A percentile compares a stretch with the other conserved stretches of the same genome.
These are phyloP conservation scores for Cyberlindnera euphorbiae DNA, from an alignment of 805 yeast genomes.

Conservation along the genomic window DNA sequence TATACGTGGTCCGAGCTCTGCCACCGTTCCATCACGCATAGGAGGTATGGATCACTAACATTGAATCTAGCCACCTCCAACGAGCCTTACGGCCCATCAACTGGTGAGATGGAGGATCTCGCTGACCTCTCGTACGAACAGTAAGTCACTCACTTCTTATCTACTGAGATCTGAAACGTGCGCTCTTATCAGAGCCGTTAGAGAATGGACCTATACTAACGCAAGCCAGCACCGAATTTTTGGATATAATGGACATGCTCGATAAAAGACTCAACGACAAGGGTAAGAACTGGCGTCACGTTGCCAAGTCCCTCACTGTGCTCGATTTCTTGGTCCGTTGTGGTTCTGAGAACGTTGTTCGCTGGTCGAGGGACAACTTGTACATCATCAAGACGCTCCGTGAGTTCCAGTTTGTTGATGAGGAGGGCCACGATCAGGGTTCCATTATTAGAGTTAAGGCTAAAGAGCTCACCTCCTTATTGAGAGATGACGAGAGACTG, in stretches of 20 bases:
- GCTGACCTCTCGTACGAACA: constrained; percentile 65
- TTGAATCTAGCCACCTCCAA: constrained; percentile 66
- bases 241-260: constrained; percentile 90
- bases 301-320: constrained; percentile 86
- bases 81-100: constrained; percentile 79
- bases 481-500: constrained; percentile 79
- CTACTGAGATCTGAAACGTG: neutral
- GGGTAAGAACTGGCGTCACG: constrained; percentile 97
- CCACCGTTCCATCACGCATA: no score
- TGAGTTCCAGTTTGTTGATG: constrained; percentile 83
- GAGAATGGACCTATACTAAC: constrained; percentile 7
- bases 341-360: constrained; percentile 84
- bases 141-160: constrained; percentile 20
- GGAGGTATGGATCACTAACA: constrained; percentile 4
- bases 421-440: constrained; percentile 79
- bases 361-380: constrained; percentile 87
- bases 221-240: constrained; percentile 52
- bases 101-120: constrained; percentile 77
- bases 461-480: constrained; percentile 73
- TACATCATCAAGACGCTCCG: constrained; percentile 85
- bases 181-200: neutral
- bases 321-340: constrained; percentile 79
- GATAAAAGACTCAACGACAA: constrained; percentile 91
- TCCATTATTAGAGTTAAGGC: constrained; percentile 86
- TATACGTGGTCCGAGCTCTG: no score